These are phyloP conservation scores for Kwoniella sp. DNA, from an alignment of 768 basidiomycete species.

Conservation along the genomic window DNA sequence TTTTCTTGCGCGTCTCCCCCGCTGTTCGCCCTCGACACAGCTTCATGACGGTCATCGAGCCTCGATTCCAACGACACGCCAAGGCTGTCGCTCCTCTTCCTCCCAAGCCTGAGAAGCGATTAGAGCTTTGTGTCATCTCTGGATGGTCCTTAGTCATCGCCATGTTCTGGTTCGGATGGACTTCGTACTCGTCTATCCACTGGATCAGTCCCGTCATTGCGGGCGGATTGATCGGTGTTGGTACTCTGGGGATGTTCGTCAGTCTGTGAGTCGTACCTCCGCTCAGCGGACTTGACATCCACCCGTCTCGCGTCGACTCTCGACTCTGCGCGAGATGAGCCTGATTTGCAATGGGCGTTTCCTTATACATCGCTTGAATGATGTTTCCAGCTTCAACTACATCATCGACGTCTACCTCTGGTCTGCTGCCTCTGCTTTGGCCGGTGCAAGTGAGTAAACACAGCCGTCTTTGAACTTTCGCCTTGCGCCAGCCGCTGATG, in stretches of 20 bases:
- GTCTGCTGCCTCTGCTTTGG: constrained; percentile 58
- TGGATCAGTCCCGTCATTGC: constrained; percentile 54
- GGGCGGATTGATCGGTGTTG: constrained; percentile 49
- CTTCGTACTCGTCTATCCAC: constrained; percentile 54
- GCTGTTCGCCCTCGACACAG: constrained; percentile 20
- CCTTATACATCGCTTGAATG: too few species aligned
- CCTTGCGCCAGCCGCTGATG: neutral
- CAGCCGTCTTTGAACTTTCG: constrained; percentile 37
- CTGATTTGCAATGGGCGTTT: too few species aligned
- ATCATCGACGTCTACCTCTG: constrained; percentile 58
- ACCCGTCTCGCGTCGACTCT: neutral
- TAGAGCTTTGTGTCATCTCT: constrained; percentile 54
- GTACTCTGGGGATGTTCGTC: constrained; percentile 52
- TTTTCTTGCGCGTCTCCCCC: too few species aligned
- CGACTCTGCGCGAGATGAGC: too few species aligned
- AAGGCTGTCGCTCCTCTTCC: constrained; percentile 42
- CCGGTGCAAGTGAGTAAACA: too few species aligned
- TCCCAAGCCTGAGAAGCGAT: constrained; percentile 53
- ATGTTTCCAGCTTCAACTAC: constrained; percentile 54
- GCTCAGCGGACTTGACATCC: neutral
- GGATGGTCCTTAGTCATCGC: constrained; percentile 54
- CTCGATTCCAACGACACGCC: constrained; percentile 50
- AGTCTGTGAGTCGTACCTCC: constrained; percentile 29
- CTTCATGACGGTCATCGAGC: constrained; percentile 56
- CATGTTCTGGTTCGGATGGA: constrained; percentile 60